phyloP scores from a whole-genome alignment of 2,329 filamentous ascomycete species.

The Trichoderma lentiforme region DNA sequence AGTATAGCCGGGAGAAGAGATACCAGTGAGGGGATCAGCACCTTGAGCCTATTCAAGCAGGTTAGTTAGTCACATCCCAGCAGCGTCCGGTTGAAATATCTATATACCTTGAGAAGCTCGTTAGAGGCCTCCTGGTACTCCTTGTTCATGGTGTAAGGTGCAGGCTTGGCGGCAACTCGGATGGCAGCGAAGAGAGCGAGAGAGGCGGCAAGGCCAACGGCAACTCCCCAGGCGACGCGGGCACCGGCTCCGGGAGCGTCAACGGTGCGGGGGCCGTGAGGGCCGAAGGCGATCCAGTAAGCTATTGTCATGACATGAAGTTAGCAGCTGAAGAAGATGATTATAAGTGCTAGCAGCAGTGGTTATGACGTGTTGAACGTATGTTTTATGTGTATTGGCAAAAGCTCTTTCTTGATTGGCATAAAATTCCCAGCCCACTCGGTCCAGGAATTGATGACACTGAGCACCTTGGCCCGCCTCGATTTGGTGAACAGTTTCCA shows the following conservation, averaged over 20 bases:
- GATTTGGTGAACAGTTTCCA: not conserved
- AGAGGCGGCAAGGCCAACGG: slow-evolving; percentile 63
- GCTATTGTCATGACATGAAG: slow-evolving; percentile 57
- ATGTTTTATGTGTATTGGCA: not conserved
- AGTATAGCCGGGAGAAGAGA: slow-evolving; percentile 73
- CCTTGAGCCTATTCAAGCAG: slow-evolving; percentile 67
- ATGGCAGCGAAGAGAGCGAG: slow-evolving; percentile 68
- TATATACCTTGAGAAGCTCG: slow-evolving; percentile 79
- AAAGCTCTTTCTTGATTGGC: not conserved
- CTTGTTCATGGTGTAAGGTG: slow-evolving; percentile 87
- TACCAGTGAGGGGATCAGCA: slow-evolving; percentile 81
- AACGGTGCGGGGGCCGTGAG: slow-evolving; percentile 85
- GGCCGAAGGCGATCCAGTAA: slow-evolving; percentile 98
- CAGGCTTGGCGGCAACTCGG: slow-evolving; percentile 67
- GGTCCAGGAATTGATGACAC: not conserved
- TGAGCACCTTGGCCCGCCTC: not conserved
- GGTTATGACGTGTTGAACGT: not conserved
- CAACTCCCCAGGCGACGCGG: slow-evolving; percentile 73
- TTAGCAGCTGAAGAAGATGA: slow-evolving; percentile 27
- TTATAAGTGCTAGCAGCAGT: not conserved
- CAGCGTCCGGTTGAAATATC: not conserved
- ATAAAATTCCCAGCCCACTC: not conserved
- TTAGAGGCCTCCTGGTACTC: slow-evolving; percentile 96
- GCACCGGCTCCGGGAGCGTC: slow-evolving; percentile 80
- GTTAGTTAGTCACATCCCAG: not conserved